These are phyloP conservation scores for Macadamia integrifolia DNA, from an alignment of 164 flowering plant genomes.

Conservation along the genomic window DNA sequence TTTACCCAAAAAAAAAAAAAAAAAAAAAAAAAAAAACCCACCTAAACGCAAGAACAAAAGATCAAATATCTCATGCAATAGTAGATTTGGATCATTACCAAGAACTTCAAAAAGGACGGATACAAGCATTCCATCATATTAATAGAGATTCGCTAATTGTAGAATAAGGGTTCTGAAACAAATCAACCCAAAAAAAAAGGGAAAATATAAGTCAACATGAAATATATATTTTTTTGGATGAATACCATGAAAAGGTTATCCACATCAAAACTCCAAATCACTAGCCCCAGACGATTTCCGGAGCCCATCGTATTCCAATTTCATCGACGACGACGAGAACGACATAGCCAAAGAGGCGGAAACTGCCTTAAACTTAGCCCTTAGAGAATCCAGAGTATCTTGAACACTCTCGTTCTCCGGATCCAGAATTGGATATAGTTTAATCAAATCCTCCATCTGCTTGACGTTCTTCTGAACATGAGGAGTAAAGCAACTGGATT, in stretches of 20 bases:
- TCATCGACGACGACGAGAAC: constrained; percentile 16
- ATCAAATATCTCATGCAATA: not conserved
- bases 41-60: not conserved
- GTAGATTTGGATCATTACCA: too few relatives aligned
- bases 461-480: constrained; percentile 48
- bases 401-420: constrained; percentile 60
- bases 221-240: too few relatives aligned
- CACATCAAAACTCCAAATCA: constrained; percentile 41
- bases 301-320: constrained; percentile 59
- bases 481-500: constrained; percentile 43
- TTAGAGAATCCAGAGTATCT: constrained; percentile 50
- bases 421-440: constrained; percentile 51
- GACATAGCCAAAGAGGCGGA: constrained; percentile 35
- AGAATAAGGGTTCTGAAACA: too few relatives aligned
- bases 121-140: too few relatives aligned
- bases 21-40: too few relatives aligned
- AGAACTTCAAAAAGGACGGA: too few relatives aligned
- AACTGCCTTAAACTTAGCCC: constrained; percentile 61
- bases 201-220: too few relatives aligned
- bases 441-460: constrained; percentile 50
- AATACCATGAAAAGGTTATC: not conserved
- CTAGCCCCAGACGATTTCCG: constrained; percentile 32
- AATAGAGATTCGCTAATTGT: too few relatives aligned
- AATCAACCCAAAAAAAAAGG: too few relatives aligned
- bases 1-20: too few relatives aligned